phyloP scores from a whole-genome alignment of 805 yeast species.

The Metschnikowia rubicola region DNA sequence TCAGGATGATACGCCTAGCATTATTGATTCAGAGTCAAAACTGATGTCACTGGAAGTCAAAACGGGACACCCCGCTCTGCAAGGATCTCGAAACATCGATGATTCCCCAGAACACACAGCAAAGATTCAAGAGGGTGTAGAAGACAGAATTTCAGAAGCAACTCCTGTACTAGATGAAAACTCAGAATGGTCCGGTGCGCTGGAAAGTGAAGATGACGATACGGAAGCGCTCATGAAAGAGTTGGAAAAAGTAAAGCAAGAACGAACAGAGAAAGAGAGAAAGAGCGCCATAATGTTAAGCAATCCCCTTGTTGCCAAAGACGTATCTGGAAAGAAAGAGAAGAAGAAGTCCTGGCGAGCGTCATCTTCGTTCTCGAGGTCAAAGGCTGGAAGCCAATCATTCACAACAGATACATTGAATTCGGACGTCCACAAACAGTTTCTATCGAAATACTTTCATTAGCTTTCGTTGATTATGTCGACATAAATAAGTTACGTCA shows the following conservation, averaged over 20 bases:
- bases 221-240: slow-evolving; percentile 22
- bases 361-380: slow-evolving; percentile 22
- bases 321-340: background rate
- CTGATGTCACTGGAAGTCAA: background rate
- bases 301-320: background rate
- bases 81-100: background rate
- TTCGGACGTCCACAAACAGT: slow-evolving; percentile 34
- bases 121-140: too few species aligned
- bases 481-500: slow-evolving; percentile 8
- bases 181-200: background rate
- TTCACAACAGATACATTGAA: slow-evolving; percentile 33
- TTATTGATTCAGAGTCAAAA: background rate
- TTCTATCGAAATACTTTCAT: slow-evolving; percentile 32
- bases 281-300: background rate
- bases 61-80: background rate
- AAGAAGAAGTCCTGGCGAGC: slow-evolving; percentile 31
- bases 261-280: slow-evolving; percentile 15
- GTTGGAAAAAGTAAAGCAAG: slow-evolving; percentile 14
- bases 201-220: slow-evolving; percentile 8
- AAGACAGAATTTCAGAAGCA: too few species aligned
- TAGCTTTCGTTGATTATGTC: slow-evolving; percentile 7
- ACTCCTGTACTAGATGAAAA: too few species aligned
- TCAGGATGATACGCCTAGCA: background rate
- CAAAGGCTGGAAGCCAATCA: slow-evolving; percentile 4
- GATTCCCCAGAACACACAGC: background rate